These are phyloP conservation scores for Pseudonitzschia multiseries DNA, from an alignment of 108 stramenopile genomes.

Conservation along the genomic window DNA sequence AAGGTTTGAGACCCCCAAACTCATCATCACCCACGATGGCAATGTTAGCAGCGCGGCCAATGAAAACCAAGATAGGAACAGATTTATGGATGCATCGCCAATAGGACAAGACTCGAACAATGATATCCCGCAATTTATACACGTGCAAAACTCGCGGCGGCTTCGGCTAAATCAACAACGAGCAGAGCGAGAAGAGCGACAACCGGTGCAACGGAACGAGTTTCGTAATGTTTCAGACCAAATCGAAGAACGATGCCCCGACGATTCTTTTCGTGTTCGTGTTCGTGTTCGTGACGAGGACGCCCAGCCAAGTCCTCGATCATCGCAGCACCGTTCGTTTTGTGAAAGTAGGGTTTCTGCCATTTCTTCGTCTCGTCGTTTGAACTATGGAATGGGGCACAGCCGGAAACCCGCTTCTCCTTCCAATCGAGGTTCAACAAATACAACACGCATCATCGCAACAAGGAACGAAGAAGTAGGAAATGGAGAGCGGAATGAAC, in stretches of 20 bases:
- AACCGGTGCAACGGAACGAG: neutral
- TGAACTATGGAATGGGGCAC: neutral
- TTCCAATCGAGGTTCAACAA: neutral
- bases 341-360: neutral
- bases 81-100: neutral
- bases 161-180: neutral
- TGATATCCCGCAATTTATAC: constrained; percentile 8
- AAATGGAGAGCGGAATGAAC: neutral
- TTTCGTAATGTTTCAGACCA: neutral
- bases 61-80: neutral
- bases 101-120: neutral
- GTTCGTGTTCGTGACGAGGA: neutral
- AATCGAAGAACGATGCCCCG: neutral
- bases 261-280: neutral
- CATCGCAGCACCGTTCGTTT: neutral
- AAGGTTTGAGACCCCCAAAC: neutral
- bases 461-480: neutral
- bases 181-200: neutral
- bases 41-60: neutral
- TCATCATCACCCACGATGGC: neutral
- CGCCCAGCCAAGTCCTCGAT: neutral
- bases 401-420: neutral
- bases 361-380: neutral
- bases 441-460: neutral
- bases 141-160: neutral